Evolutionary conservation across 495 filamentous ascomycete genomes (phyloP).

Genomic region (Thermochaetoides thermophila): DNA sequence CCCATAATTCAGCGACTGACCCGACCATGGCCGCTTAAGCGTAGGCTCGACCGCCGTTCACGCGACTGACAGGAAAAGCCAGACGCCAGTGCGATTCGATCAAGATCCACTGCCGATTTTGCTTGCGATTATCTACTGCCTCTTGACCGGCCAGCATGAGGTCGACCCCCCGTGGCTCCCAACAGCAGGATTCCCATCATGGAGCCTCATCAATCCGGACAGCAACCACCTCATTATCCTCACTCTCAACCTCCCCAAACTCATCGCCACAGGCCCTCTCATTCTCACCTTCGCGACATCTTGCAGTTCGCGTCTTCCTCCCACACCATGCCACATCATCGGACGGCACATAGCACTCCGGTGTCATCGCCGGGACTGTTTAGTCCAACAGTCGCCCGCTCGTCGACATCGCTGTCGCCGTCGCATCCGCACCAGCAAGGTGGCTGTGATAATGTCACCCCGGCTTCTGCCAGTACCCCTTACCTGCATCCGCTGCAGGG

Average conservation of each 20-base stretch:
- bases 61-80: too few relatives aligned
- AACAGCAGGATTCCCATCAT: too few relatives aligned
- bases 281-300: constrained; percentile 26
- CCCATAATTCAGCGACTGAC: too few relatives aligned
- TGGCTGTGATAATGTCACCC: constrained; percentile 34
- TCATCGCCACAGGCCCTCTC: constrained; percentile 18
- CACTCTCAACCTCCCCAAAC: constrained; percentile 18
- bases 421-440: constrained; percentile 17
- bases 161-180: too few relatives aligned
- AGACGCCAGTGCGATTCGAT: too few relatives aligned
- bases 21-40: too few relatives aligned
- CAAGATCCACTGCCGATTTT: too few relatives aligned
- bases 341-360: constrained; percentile 51
- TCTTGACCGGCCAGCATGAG: too few relatives aligned
- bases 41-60: too few relatives aligned
- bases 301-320: constrained; percentile 15
- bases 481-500: constrained; percentile 49
- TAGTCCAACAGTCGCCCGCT: constrained; percentile 33
- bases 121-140: too few relatives aligned
- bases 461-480: constrained; percentile 32
- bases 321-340: constrained; percentile 4
- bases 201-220: too few relatives aligned
- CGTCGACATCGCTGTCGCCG: constrained; percentile 24
- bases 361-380: constrained; percentile 55
- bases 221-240: too few relatives aligned